A percentile compares a stretch with the other conserved stretches of the same genome.
Evolutionary conservation across 768 basidiomycete species (phyloP).

Genomic region (Auricularia cornea): DNA sequence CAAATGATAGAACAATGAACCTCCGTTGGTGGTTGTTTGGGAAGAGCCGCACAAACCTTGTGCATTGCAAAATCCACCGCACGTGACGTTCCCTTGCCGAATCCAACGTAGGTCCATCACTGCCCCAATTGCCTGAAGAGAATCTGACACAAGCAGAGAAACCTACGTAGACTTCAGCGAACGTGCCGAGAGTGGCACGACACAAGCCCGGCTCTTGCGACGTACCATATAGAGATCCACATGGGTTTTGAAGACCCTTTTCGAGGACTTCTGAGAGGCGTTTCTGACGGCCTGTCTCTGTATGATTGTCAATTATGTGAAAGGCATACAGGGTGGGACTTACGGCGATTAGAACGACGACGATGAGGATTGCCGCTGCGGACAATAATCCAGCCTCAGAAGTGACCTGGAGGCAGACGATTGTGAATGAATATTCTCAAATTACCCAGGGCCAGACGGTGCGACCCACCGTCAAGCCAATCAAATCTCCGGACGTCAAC

Average conservation of each 20-base stretch:
- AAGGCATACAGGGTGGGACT: neutral
- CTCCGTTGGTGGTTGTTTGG: neutral
- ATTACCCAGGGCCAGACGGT: neutral
- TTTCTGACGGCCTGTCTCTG: neutral
- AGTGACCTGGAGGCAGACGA: neutral
- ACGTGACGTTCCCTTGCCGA: neutral
- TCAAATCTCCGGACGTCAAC: neutral
- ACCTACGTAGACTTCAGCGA: neutral
- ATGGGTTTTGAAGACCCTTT: neutral
- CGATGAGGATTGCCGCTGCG: neutral
- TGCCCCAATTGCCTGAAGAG: neutral
- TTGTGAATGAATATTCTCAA: too few relatives aligned
- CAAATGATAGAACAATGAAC: neutral
- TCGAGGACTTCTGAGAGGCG: neutral
- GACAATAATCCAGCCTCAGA: neutral
- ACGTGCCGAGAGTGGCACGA: neutral
- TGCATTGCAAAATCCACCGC: neutral
- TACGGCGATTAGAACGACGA: neutral
- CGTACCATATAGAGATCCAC: neutral
- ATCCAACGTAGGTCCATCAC: slow-evolving; percentile 4
- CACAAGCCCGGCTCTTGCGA: neutral
- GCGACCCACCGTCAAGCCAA: neutral
- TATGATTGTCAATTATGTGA: too few relatives aligned
- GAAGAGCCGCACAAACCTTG: too few relatives aligned
- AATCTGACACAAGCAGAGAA: slow-evolving; percentile 2